Conservation (phyloP, 1,284 basidiomycete species). For the Wolfiporia cocos region DNA sequence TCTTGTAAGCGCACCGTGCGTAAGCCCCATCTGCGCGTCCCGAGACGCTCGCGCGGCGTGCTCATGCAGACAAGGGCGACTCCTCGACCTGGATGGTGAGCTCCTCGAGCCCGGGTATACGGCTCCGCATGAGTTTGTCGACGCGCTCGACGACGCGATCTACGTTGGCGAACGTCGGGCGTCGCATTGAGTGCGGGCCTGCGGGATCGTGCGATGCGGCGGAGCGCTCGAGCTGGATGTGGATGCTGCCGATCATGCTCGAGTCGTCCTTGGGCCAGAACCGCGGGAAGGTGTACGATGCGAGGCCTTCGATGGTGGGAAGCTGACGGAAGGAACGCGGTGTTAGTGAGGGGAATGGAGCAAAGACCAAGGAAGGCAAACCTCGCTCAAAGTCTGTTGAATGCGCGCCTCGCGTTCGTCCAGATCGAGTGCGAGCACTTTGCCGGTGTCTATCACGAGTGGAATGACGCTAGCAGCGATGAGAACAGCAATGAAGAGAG, state of each 20-base stretch:
- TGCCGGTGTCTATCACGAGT: slow-evolving; percentile 90
- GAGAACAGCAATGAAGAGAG: slow-evolving; percentile 91
- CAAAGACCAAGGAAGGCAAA: too few species aligned
- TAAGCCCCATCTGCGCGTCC: too few species aligned
- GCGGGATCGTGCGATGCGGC: slow-evolving; percentile 48
- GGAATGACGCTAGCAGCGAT: slow-evolving; percentile 96
- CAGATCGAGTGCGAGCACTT: slow-evolving; percentile 84
- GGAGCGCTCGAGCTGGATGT: slow-evolving; percentile 70
- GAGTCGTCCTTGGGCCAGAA: slow-evolving; percentile 97
- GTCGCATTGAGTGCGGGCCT: slow-evolving; percentile 42
- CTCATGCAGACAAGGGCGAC: neutral
- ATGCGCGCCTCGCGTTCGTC: slow-evolving; percentile 66
- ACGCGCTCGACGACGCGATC: slow-evolving; percentile 75
- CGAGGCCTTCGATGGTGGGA: slow-evolving; percentile 66
- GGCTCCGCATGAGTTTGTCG: slow-evolving; percentile 59
- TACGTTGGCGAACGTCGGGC: slow-evolving; percentile 49
- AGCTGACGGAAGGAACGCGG: slow-evolving; percentile 43
- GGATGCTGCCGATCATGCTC: slow-evolving; percentile 85
- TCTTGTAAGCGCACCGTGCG: slow-evolving; percentile 1
- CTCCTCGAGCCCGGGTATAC: slow-evolving; percentile 79
- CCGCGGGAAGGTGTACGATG: slow-evolving; percentile 74
- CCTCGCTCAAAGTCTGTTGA: slow-evolving; percentile 71
- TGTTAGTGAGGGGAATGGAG: too few species aligned
- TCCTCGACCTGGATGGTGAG: slow-evolving; percentile 80
- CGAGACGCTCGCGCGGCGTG: too few species aligned